Conservation (phyloP, 208 protist genomes). For the Balamuthia mandrillaris region DNA sequence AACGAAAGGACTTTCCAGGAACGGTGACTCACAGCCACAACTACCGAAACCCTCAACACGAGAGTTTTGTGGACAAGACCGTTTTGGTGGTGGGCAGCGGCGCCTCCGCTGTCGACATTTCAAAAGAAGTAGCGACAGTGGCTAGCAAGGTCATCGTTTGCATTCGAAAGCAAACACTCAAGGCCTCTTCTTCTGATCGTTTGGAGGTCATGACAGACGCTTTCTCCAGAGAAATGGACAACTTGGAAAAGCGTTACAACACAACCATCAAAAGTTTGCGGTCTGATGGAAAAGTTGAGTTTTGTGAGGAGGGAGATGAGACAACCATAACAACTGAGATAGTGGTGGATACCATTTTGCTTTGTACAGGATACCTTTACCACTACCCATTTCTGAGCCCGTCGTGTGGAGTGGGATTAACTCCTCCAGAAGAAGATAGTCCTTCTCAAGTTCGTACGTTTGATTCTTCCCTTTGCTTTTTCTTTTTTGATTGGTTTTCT, state of each 20-base stretch:
- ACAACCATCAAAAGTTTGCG: no score
- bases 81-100: slow-evolving; percentile 3
- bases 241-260: no score
- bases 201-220: not conserved
- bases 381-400: not conserved
- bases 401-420: not conserved
- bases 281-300: no score
- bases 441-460: no score
- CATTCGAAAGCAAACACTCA: not conserved
- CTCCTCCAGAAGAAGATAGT: not conserved
- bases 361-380: slow-evolving; percentile 23
- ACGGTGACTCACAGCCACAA: not conserved
- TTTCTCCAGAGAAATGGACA: no score
- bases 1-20: not conserved
- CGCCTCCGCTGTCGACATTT: not conserved
- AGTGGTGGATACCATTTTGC: not conserved
- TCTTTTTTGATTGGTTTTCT: no score
- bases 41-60: not conserved
- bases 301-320: not conserved
- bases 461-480: no score
- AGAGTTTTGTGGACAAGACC: not conserved
- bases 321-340: not conserved
- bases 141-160: not conserved
- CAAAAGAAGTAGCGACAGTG: not conserved
- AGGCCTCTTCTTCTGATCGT: not conserved